Conservation (phyloP, 2,329 filamentous ascomycete genomes). For the Sphaerostilbella broomeana region DNA sequence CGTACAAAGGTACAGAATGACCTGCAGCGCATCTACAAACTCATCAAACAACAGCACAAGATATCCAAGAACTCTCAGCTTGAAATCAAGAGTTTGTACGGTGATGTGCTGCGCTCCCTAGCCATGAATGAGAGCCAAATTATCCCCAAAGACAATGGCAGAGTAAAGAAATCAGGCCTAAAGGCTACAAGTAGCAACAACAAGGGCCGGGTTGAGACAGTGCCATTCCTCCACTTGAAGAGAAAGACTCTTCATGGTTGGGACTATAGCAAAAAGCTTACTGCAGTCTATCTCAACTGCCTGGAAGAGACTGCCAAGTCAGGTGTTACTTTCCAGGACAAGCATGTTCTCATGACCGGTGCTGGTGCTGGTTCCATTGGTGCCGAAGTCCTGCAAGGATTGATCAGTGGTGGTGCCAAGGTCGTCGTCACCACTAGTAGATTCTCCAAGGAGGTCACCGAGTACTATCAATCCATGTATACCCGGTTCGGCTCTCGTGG, state of each 20-base stretch:
- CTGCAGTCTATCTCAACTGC: constrained; percentile 84
- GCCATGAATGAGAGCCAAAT: constrained; percentile 99
- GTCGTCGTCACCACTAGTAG: constrained; percentile 94
- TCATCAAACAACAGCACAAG: constrained; percentile 97
- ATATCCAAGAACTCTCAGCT: constrained; percentile 93
- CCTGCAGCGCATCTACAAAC: constrained; percentile 89
- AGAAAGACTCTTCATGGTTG: constrained; percentile 88
- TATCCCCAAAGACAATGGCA: constrained; percentile 77
- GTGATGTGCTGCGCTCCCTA: constrained; percentile 86
- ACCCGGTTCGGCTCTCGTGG: constrained; percentile 87
- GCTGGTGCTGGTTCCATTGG: constrained; percentile 96
- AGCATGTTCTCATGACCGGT: constrained; percentile 96
- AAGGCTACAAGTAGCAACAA: constrained; percentile 50
- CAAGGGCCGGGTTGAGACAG: constrained; percentile 93
- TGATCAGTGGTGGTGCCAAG: constrained; percentile 94
- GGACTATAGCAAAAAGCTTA: constrained; percentile 99
- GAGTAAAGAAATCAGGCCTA: constrained; percentile 47
- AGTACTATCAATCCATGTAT: constrained; percentile 99
- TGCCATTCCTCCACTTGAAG: constrained; percentile 96
- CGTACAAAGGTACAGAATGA: constrained; percentile 97
- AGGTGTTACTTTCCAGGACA: constrained; percentile 87
- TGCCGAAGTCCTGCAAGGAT: constrained; percentile 89
- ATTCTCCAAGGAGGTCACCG: constrained; percentile 94
- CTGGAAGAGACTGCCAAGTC: constrained; percentile 80
- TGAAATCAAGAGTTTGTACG: constrained; percentile 92